A percentile compares a stretch with the other conserved stretches of the same genome.
phyloP scores from a whole-genome alignment of 371 early-diverging fungal genomes.

The Lichtheimia corymbifera region DNA sequence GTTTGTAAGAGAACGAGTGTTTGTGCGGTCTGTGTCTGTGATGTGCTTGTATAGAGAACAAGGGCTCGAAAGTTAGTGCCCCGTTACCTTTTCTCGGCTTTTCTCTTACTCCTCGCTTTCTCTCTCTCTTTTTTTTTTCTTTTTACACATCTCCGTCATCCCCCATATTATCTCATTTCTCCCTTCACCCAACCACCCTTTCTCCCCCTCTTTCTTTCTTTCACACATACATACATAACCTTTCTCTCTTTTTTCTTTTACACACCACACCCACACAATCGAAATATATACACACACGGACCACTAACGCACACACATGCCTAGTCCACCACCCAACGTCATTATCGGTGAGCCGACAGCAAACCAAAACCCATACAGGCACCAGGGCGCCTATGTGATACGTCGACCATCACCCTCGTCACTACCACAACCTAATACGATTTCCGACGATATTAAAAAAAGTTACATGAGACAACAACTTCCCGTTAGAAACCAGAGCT shows the following conservation, averaged over 20 bases:
- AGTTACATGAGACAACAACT: conserved; percentile 41
- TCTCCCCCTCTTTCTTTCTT: not conserved
- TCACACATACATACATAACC: not conserved
- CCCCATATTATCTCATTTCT: not conserved
- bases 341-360: conserved; percentile 10
- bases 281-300: too few relatives aligned
- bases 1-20: too few relatives aligned
- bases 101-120: not conserved
- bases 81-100: not conserved
- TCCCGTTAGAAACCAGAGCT: conserved; percentile 43
- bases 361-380: conserved; percentile 14
- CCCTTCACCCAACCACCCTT: not conserved
- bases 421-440: conserved; percentile 7
- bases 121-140: not conserved
- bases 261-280: not conserved
- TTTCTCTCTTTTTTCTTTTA: not conserved
- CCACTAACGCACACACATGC: too few relatives aligned
- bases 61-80: not conserved
- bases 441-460: conserved; percentile 34
- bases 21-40: too few relatives aligned
- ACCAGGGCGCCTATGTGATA: conserved; percentile 20
- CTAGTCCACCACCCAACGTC: conserved; percentile 11
- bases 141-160: not conserved
- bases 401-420: conserved; percentile 2
- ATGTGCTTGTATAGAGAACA: not conserved